Conservation (phyloP, 805 yeast genomes). For the Zygoascus bituminiphila region DNA sequence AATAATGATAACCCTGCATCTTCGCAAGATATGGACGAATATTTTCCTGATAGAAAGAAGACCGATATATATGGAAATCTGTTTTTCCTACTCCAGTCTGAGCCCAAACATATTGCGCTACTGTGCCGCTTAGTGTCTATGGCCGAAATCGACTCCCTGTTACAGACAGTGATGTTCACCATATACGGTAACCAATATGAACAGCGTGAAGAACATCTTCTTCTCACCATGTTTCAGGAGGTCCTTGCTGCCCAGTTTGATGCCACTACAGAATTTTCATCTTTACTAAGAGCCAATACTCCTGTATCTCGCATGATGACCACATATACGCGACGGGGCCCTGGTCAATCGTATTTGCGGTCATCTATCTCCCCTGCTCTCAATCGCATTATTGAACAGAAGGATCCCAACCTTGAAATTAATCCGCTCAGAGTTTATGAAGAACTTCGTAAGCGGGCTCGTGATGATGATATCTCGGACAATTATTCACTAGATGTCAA, state of each 20-base stretch:
- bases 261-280: constrained; percentile 27
- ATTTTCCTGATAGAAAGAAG: constrained; percentile 25
- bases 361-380: constrained; percentile 24
- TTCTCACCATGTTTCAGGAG: constrained; percentile 32
- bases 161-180: constrained; percentile 34
- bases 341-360: constrained; percentile 32
- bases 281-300: constrained; percentile 32
- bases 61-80: constrained; percentile 28
- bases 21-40: constrained; percentile 11
- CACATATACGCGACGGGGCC: constrained; percentile 33
- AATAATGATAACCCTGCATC: constrained; percentile 6
- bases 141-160: constrained; percentile 31
- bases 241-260: constrained; percentile 33
- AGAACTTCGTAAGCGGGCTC: constrained; percentile 19
- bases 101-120: constrained; percentile 31
- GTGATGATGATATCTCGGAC: constrained; percentile 10
- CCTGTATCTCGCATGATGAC: constrained; percentile 35
- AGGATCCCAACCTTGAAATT: constrained; percentile 26
- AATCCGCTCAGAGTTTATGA: constrained; percentile 29
- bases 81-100: constrained; percentile 31
- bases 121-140: constrained; percentile 27
- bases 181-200: constrained; percentile 36
- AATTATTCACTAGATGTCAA: background rate
- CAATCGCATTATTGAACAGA: constrained; percentile 21
- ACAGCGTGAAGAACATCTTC: constrained; percentile 33